Base-by-base conservation (phyloP, 345 rosid genomes). In the Aegle marmelos region DNA sequence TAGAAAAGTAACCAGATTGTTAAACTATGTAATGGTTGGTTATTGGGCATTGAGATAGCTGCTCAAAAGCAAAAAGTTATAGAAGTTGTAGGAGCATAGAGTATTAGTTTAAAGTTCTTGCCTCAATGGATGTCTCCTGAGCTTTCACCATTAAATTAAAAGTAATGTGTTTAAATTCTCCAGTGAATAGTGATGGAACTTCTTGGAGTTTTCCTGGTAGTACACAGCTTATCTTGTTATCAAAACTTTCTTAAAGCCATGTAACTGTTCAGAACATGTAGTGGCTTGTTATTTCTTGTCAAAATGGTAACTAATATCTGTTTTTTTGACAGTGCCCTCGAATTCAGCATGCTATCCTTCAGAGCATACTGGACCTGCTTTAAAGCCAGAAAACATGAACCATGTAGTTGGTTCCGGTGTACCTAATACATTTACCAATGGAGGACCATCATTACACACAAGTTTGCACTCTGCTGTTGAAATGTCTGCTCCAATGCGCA, bases 381-480 rank as follows among this genome's bases (percentile, higher is more conserved):
- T 91, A 85, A 88, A 87, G 87, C 83, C 89, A 60, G 97, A 91
- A 74, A 85, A 79, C 83, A 86, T 92, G 76, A 95, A 86, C 67
- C 93, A 82, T 45, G 83, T 87, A 13, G 76, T 90, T 57, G 83
- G 85, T 65, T 76, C 94, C n/a, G 58, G 82, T 80, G 81, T 93
- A 67, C 68, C 91, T 56, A 85, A 86, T 82, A 78, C 90, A 77
- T 97, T 83, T 81, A 83, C 86, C 71, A 94, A 94, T 80, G 97
- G 98, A 33, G 89, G 94, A 58, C 83, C 89, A 14, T 73, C 93
- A 22, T 83, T 89, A 83, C 90, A 87, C 27, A 19, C 91, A 76
- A 88, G 87, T 58, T 86, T 91, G 74, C 90, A 84, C 56, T n/a
- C 91, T 81, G 83, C 89, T 70, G 86, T 91, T 76, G 93, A 89